Base-by-base conservation (phyloP, 495 filamentous ascomycete species). In the Xylaria acuta region DNA sequence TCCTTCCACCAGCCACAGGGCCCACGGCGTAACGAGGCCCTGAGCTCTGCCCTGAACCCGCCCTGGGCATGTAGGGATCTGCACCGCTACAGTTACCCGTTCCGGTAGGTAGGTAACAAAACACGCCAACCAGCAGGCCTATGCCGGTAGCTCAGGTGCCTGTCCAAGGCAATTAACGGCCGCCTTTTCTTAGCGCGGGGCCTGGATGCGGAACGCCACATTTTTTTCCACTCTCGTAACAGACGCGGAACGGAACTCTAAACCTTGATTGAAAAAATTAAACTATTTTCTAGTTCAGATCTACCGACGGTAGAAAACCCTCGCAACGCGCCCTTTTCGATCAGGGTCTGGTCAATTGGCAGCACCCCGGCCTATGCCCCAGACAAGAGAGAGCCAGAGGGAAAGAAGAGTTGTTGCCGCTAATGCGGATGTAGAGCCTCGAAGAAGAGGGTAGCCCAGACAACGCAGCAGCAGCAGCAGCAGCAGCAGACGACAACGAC, bases 151-250 rank as follows among this genome's bases (percentile, higher is more conserved):
- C 34, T 40, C 5, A 40, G 53, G 11, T 60, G 22, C 58, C 67
- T 34, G 36, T 36, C 36, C n/a, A 63, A 70, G 38, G 45, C 38
- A 58, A 71, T 51, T 58, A 63, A 65, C 69, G 47, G 69, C 62
- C 49, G 49, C 69, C 69, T 47, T 71, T 72, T 60, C 62, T 72
- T 72, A 72, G 70, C 70, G 70, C 70, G 70, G 70, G 70, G 70
- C 70, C 70, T 72, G 40, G 62, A 72, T 38, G 63, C 54, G 62
- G 63, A n/a, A 72, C 70, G 70, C 70, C 70, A 72, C 70, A 72
- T 66, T 72, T 72, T 72, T 72, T 72, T 30, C 41, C 18, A 22
- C 14, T 25, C 41, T 58, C 53, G 63, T 72, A 66, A 66, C 63
- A 38, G 45, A 67, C 70, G 70, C 62, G 63, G 70, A 67, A n/a